Evolutionary conservation across 495 filamentous ascomycete genomes (phyloP), one percentile per base, ranked within the genome.

Genomic region (Trichocladium antarcticum): DNA sequence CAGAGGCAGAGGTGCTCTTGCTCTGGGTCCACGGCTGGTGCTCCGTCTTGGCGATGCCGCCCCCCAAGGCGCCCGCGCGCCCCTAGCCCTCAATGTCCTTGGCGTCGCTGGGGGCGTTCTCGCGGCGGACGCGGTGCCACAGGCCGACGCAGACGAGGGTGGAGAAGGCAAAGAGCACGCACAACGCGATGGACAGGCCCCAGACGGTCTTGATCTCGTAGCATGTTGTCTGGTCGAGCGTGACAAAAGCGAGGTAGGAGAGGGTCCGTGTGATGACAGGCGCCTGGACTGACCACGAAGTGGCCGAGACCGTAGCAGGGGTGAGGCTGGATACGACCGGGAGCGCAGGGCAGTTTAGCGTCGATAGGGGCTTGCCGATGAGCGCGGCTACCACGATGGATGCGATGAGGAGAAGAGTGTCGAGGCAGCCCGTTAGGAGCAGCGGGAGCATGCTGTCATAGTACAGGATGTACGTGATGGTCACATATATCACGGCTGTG

Each of bases 201-300:
- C 88, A 95, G 52, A 89, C 80, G 10, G 83, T 78, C 72, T 95
- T 95, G 65, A 84, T 83, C 73, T 92, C 81, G 55, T 77, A 79
- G 70, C 90, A 95, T 49, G 85, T 83, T 14, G 75, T 63, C 68
- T 80, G 81, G 45, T 75, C 82, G 24, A 56, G 50, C 3, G 46
- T 37, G 9, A 62, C 57, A 27, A 65, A 63, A 20, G 43, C 37
- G 19, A 45, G 34, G 42, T 62, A 62, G 3, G 49, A 41, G 1
- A 57, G 37, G 8, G 59, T 55, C n/a, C 56, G 54, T 22, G 44
- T 51, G 38, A 53, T 43, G 29, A 50, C 24, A 39, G 45, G 27
- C 22, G 46, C 35, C 6, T 41, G 34, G 27, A 47, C 36, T 1
- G 47, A 29, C 41, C 19, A 44, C 10, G 42, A 24, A 34, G 57